These are phyloP conservation scores for Eucalyptus marginata DNA, from an alignment of 345 rosid species.

Conservation along the genomic window DNA sequence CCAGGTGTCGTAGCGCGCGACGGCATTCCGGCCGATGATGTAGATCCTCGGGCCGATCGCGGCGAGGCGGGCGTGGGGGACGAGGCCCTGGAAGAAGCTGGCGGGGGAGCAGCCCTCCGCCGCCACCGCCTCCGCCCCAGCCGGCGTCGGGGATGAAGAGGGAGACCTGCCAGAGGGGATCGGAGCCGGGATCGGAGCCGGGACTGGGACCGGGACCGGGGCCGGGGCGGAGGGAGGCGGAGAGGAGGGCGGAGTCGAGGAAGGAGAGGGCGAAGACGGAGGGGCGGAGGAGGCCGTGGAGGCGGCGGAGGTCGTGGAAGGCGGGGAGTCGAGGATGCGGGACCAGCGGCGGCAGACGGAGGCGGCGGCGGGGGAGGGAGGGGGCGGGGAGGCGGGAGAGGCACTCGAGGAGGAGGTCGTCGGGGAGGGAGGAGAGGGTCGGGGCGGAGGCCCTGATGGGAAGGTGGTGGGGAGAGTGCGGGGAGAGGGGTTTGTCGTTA, in stretches of 20 bases:
- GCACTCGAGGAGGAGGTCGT: conserved; percentile 73
- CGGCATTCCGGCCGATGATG: conserved; percentile 32
- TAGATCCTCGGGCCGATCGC: conserved; percentile 64
- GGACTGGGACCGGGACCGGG: neutral
- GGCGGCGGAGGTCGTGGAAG: conserved; percentile 61
- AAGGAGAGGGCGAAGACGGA: conserved; percentile 53
- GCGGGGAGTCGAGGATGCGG: conserved; percentile 49
- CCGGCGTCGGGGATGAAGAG: conserved; percentile 4
- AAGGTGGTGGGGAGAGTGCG: conserved; percentile 2
- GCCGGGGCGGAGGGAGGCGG: conserved; percentile 28
- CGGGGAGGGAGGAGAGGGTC: conserved; percentile 52
- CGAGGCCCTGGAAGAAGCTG: conserved; percentile 4
- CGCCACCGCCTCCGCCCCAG: neutral
- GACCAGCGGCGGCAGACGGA: conserved; percentile 87
- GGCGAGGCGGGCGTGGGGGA: conserved; percentile 42
- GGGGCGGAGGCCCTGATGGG: neutral
- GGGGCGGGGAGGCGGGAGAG: conserved; percentile 61
- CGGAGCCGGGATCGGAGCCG: neutral
- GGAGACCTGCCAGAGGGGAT: conserved; percentile 18
- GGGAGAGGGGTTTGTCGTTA: conserved; percentile 2
- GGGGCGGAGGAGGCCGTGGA: conserved; percentile 29
- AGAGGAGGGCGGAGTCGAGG: conserved; percentile 26
- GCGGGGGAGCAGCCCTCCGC: neutral
- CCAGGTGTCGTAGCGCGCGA: conserved; percentile 62
- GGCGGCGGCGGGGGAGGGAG: conserved; percentile 51